Evolutionary conservation across 2,329 filamentous ascomycete genomes (phyloP).

Genomic region (Epichloe typhina): DNA sequence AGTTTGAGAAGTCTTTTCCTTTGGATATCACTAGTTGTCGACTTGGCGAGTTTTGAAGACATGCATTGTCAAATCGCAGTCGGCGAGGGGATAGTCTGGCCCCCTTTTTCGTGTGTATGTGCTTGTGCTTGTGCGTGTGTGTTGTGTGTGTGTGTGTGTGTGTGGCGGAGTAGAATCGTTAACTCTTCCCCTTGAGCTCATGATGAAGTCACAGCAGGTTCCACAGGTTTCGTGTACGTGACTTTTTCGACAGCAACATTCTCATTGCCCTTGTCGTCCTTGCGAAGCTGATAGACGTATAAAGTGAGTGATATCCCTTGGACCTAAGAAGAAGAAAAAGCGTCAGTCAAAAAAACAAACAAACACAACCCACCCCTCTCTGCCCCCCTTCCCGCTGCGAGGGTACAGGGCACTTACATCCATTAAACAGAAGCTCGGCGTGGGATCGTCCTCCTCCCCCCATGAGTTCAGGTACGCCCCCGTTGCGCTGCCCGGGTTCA

Average conservation of each 20-base stretch:
- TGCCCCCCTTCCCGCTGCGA: too few relatives aligned
- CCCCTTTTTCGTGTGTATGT: not conserved
- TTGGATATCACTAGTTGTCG: conserved; percentile 9
- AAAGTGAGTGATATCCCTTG: conserved; percentile 92
- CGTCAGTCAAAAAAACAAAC: not conserved
- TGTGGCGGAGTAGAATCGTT: not conserved
- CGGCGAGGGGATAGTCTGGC: not conserved
- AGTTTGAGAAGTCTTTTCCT: conserved; percentile 7
- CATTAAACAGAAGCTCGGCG: conserved; percentile 93
- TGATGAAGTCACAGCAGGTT: conserved; percentile 40
- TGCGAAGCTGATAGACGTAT: conserved; percentile 82
- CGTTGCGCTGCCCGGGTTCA: conserved; percentile 55
- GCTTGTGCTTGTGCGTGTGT: too few relatives aligned
- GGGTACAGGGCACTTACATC: conserved; percentile 53
- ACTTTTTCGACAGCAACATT: conserved; percentile 74
- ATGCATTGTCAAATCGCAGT: conserved; percentile 10
- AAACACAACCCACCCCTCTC: too few relatives aligned
- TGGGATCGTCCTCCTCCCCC: conserved; percentile 53
- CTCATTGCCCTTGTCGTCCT: conserved; percentile 62
- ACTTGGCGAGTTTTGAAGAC: conserved; percentile 7
- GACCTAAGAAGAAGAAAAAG: conserved; percentile 40
- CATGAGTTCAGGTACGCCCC: conserved; percentile 48
- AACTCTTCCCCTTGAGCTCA: conserved; percentile 11
- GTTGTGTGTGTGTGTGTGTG: not conserved
- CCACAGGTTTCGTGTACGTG: conserved; percentile 66